Percentiles rank a stretch among this genome's conserved stretches.
phyloP scores from a whole-genome alignment of 495 filamentous ascomycete genomes.

The Gamarada debralockiae region DNA sequence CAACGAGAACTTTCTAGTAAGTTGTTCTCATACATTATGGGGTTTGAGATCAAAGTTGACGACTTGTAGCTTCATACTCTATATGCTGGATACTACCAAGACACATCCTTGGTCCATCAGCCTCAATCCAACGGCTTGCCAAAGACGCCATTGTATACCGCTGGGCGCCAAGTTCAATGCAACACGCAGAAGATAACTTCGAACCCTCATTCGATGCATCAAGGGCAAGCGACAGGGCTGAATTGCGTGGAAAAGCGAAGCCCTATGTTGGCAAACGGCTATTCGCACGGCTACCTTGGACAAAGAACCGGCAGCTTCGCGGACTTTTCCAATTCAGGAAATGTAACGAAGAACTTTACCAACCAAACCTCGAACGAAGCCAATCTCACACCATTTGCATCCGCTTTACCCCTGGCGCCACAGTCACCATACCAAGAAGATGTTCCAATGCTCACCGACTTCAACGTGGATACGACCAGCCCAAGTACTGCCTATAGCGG shows the following conservation, averaged over 20 bases:
- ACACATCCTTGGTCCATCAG: slow-evolving; percentile 3
- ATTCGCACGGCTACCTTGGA: slow-evolving; percentile 14
- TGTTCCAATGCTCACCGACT: neutral
- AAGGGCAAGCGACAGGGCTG: slow-evolving; percentile 4
- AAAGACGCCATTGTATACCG: slow-evolving; percentile 5
- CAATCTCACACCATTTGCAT: neutral
- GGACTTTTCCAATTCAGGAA: slow-evolving; percentile 11
- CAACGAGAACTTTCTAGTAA: slow-evolving; percentile 19
- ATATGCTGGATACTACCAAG: slow-evolving; percentile 17
- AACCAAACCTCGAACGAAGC: neutral
- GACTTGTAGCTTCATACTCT: slow-evolving; percentile 12
- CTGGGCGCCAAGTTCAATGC: slow-evolving; percentile 9
- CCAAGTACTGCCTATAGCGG: slow-evolving; percentile 10
- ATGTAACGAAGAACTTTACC: slow-evolving; percentile 12
- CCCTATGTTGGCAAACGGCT: slow-evolving; percentile 17
- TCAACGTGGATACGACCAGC: slow-evolving; percentile 9
- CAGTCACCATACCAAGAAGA: slow-evolving; percentile 1
- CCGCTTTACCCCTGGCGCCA: neutral
- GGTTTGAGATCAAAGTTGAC: neutral
- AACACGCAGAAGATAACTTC: slow-evolving; percentile 2
- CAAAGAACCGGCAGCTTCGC: slow-evolving; percentile 15
- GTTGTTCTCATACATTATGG: neutral
- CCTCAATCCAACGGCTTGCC: neutral
- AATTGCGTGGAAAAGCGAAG: slow-evolving; percentile 9
- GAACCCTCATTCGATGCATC: slow-evolving; percentile 1